phyloP scores from a whole-genome alignment of 306 rosid species.

The Cucumis cinereus region DNA sequence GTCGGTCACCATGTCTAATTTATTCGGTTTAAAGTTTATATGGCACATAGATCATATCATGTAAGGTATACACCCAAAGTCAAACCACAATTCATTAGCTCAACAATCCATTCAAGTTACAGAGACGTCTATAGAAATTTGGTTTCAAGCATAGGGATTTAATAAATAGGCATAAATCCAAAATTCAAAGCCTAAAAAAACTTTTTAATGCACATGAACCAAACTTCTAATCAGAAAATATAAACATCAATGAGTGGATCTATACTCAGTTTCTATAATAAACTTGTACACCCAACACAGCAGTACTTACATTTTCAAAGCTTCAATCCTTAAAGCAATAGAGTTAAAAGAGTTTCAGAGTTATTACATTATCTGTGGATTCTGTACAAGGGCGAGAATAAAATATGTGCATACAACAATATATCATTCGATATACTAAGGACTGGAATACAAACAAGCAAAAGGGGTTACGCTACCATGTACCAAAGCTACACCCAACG shows the following conservation, averaged over 20 bases:
- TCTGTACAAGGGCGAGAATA: not conserved
- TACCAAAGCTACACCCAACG: slow-evolving; percentile 70
- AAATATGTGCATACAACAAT: slow-evolving; percentile 2
- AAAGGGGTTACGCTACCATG: slow-evolving; percentile 23
- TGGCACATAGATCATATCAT: not conserved
- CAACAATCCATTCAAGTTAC: too few species aligned
- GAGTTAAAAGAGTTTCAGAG: not conserved
- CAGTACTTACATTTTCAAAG: not conserved
- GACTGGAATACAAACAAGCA: slow-evolving; percentile 2
- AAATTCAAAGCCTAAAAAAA: not conserved
- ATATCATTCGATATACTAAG: not conserved
- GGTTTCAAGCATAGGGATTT: not conserved
- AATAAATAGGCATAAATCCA: not conserved
- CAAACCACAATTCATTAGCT: not conserved
- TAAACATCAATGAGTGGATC: not conserved
- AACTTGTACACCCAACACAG: not conserved
- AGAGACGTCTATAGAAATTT: not conserved
- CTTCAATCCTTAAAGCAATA: too few species aligned
- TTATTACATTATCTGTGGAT: not conserved
- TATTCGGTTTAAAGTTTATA: too few species aligned
- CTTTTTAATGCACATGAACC: not conserved
- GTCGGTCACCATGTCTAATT: too few species aligned
- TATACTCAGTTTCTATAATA: not conserved
- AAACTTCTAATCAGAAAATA: not conserved
- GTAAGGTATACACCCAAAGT: not conserved